phyloP scores from a whole-genome alignment of 352 stramenopile species.

The Phytophthora pistaciae region DNA sequence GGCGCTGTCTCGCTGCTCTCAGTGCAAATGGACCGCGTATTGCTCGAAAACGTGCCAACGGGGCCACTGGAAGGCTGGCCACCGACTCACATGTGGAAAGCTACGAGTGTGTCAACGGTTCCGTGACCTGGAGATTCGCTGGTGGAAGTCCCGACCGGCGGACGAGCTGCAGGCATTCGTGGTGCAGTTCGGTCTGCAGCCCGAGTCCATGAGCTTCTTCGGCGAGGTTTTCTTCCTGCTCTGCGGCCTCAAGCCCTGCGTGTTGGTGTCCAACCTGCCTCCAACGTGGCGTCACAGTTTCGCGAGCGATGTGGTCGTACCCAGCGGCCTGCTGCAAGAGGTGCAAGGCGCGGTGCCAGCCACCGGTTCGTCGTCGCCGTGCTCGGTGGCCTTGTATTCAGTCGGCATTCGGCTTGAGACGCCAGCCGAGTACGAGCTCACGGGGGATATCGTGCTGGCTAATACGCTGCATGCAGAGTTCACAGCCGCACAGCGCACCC shows the following conservation, averaged over 20 bases:
- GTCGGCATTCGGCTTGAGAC: slow-evolving; percentile 50
- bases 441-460: slow-evolving; percentile 55
- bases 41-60: slow-evolving; percentile 71
- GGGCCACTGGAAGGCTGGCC: slow-evolving; percentile 51
- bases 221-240: slow-evolving; percentile 80
- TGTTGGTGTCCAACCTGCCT: slow-evolving; percentile 78
- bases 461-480: slow-evolving; percentile 44
- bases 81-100: slow-evolving; percentile 44
- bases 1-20: slow-evolving; percentile 50
- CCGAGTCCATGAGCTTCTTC: slow-evolving; percentile 71
- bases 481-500: slow-evolving; percentile 16
- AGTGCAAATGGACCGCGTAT: slow-evolving; percentile 66
- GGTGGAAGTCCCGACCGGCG: slow-evolving; percentile 38
- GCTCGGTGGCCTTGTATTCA: slow-evolving; percentile 23
- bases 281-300: slow-evolving; percentile 53
- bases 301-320: slow-evolving; percentile 41
- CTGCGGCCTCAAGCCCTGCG: slow-evolving; percentile 63
- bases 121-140: slow-evolving; percentile 41
- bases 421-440: slow-evolving; percentile 54
- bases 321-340: slow-evolving; percentile 38
- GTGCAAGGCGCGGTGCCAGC: slow-evolving; percentile 13
- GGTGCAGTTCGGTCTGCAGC: slow-evolving; percentile 41
- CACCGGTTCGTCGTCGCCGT: not conserved
- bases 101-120: slow-evolving; percentile 36
- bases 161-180: slow-evolving; percentile 33